Conservation (phyloP, 306 rosid species). For the Acacia confusa region DNA sequence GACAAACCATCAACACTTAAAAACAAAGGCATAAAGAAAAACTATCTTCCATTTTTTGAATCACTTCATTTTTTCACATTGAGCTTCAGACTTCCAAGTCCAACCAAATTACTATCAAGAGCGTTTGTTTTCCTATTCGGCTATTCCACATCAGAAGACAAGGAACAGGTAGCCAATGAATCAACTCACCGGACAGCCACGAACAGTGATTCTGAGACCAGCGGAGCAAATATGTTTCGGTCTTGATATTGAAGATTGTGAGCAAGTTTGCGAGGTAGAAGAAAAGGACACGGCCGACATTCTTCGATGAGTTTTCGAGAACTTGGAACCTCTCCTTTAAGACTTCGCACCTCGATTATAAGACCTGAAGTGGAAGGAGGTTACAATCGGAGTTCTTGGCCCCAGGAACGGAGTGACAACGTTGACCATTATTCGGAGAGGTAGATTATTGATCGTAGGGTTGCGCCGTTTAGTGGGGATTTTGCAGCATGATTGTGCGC, state of each 20-base stretch:
- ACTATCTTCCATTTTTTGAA: background rate
- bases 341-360: background rate
- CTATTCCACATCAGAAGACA: background rate
- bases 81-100: background rate
- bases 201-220: conserved; percentile 27
- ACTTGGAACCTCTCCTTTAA: background rate
- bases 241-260: conserved; percentile 35
- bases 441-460: background rate
- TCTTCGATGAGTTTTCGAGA: conserved; percentile 6
- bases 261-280: conserved; percentile 32
- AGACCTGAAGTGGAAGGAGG: background rate
- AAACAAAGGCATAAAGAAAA: background rate
- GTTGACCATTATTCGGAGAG: background rate
- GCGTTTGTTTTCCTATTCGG: background rate
- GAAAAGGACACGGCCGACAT: conserved; percentile 52
- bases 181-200: conserved; percentile 43
- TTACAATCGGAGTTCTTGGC: conserved; percentile 9
- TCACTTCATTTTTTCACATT: background rate
- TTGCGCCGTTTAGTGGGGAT: background rate
- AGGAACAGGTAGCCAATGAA: background rate
- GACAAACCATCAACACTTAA: background rate
- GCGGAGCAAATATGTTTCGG: conserved; percentile 34
- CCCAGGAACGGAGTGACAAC: conserved; percentile 14
- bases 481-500: background rate
- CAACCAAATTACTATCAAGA: background rate